Conservation (phyloP, 1,284 basidiomycete species). For the Puccinia brachypodii region DNA sequence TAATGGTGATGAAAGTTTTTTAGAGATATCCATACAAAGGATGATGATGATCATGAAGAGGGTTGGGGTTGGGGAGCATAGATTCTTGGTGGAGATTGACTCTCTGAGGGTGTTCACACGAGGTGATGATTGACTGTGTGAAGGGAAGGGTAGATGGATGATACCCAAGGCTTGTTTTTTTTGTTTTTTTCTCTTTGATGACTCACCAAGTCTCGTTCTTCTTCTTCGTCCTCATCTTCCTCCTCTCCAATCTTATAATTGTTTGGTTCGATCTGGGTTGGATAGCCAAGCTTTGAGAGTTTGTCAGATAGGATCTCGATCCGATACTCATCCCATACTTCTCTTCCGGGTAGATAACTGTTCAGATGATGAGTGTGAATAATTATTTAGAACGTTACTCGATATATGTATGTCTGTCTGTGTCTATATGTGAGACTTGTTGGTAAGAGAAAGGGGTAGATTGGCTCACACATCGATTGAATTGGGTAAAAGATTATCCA, state of each 20-base stretch:
- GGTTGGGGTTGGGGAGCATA: too few species aligned
- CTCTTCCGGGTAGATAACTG: conserved; percentile 48
- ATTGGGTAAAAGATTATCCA: not conserved
- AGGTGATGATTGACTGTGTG: too few species aligned
- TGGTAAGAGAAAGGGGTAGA: not conserved
- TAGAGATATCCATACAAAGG: too few species aligned
- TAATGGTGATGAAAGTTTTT: too few species aligned
- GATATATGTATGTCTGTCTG: too few species aligned
- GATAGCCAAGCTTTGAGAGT: conserved; percentile 37
- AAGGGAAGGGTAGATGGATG: not conserved
- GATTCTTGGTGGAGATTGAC: too few species aligned
- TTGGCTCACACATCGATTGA: conserved; percentile 46
- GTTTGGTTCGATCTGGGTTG: conserved; percentile 2
- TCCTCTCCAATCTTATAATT: not conserved
- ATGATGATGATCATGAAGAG: too few species aligned
- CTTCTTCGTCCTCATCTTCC: not conserved
- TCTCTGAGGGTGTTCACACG: too few species aligned
- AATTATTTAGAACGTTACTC: too few species aligned
- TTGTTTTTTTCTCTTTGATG: too few species aligned
- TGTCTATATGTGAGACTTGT: too few species aligned
- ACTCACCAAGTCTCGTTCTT: conserved; percentile 24
- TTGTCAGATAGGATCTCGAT: conserved; percentile 42
- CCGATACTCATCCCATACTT: conserved; percentile 44
- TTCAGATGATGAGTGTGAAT: too few species aligned
- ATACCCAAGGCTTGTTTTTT: not conserved